Evolutionary conservation across 2,329 filamentous ascomycete species (phyloP).

Genomic region (Ophiostoma montium): DNA sequence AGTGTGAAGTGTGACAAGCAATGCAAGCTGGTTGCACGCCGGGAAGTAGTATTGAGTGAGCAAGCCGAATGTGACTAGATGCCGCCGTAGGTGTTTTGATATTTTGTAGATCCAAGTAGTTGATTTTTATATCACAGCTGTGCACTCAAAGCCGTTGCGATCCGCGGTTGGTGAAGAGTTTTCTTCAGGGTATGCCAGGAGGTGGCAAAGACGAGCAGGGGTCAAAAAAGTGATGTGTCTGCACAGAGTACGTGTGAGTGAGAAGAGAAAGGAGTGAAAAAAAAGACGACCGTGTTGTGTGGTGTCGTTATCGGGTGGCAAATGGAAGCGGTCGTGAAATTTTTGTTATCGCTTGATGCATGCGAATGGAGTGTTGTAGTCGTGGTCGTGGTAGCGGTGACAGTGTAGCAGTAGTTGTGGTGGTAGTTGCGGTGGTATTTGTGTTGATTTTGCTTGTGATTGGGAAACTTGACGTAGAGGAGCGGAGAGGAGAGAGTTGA

Average conservation of each 20-base stretch:
- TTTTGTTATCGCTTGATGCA: constrained; percentile 8
- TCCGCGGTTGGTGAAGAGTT: background rate
- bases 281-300: background rate
- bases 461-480: too few relatives aligned
- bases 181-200: background rate
- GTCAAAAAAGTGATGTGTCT: too few relatives aligned
- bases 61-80: background rate
- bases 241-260: too few relatives aligned
- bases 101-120: background rate
- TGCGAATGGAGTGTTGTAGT: constrained; percentile 6
- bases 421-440: too few relatives aligned
- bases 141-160: background rate
- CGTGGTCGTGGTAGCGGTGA: background rate
- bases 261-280: constrained; percentile 2
- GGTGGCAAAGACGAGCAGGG: background rate
- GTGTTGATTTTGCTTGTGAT: too few relatives aligned
- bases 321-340: constrained; percentile 5
- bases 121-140: background rate
- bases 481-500: too few relatives aligned
- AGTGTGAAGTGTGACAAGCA: background rate
- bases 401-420: background rate
- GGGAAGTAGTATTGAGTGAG: background rate
- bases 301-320: constrained; percentile 10
- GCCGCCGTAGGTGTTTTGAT: too few relatives aligned
- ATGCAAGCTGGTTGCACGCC: background rate